These are phyloP conservation scores for Acidomyces sp. DNA, from an alignment of 495 filamentous ascomycete genomes.

Conservation along the genomic window DNA sequence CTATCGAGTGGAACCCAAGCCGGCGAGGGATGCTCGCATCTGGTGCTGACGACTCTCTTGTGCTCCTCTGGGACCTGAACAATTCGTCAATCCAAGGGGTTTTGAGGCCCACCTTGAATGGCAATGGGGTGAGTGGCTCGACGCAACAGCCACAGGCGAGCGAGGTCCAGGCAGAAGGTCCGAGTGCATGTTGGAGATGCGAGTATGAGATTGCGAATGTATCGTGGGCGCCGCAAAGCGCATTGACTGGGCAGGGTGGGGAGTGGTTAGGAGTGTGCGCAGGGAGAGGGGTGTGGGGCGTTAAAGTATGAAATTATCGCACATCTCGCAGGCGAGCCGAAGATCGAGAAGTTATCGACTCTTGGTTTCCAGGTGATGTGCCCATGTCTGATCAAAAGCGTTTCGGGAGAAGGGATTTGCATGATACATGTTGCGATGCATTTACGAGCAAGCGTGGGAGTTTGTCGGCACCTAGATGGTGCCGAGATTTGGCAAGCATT, in stretches of 20 bases:
- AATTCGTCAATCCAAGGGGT: slow-evolving; percentile 39
- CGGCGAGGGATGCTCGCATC: slow-evolving; percentile 80
- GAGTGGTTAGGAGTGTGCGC: slow-evolving; percentile 94
- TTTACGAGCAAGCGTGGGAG: slow-evolving; percentile 7
- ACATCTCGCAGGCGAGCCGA: too few species aligned
- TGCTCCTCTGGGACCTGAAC: slow-evolving; percentile 87
- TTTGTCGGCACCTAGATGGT: too few species aligned
- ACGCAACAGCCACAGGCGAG: too few species aligned
- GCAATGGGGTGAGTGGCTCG: not conserved
- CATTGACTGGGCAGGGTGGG: slow-evolving; percentile 55
- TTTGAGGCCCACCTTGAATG: slow-evolving; percentile 5
- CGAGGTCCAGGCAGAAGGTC: slow-evolving; percentile 11
- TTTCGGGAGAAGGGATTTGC: too few species aligned
- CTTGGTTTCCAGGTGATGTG: too few species aligned
- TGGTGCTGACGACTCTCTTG: slow-evolving; percentile 80
- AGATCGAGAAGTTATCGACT: too few species aligned
- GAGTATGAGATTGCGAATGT: slow-evolving; percentile 94
- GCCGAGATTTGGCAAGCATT: not conserved
- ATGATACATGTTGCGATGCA: too few species aligned
- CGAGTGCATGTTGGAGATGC: slow-evolving; percentile 67
- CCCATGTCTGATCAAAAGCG: too few species aligned
- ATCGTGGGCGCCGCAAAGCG: slow-evolving; percentile 80
- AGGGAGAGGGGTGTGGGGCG: slow-evolving; percentile 83
- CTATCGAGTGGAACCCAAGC: slow-evolving; percentile 87
- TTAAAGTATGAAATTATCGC: slow-evolving; percentile 42